Base-by-base conservation (phyloP, 225 moss, liverwort and hornwort genomes). In the Climacium dendroides region DNA sequence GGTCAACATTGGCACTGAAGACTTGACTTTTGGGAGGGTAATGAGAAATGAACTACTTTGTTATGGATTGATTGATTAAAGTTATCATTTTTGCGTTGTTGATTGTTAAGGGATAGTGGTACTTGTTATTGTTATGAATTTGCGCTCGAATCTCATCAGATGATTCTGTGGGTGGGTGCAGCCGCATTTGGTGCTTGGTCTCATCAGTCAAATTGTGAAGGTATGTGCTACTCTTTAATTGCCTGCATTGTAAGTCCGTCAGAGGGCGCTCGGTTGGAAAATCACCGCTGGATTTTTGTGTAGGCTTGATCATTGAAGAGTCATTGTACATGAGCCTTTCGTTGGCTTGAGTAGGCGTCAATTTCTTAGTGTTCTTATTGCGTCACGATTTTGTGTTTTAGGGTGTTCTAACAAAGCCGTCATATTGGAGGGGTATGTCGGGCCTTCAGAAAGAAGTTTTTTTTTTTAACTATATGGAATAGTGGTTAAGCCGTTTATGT, bases 171-270 rank as follows among this genome's bases (percentile, higher is more conserved):
- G 87, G 66, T 89, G 89, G 58, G 70, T 95, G 95, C 97, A 99
- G 99, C 96, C 96, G 67, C 99, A 99, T 91, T 94, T 99, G 92
- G 99, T 99, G 62, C 95, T 99, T 87, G 99, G 99, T 78, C 96
- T 99, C 88, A 99, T 99, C 85, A 95, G 95, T 86, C 99, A 99
- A 87, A 96, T 99, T 88, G 99, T 99, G 67, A 99, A 99, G 99
- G 99, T 99, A 96, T 24, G 73, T 70, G 25, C 79, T 85, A 66
- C 45, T 85, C 43, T 73, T 59, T 23, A 70, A 37, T 22, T 48
- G 37, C 45, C 29, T 80, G 29, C 60, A 58, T 79, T 59, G 86
- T 47, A 43, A 24, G 34, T 66, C 19, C 19, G 15, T 85, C 19
- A 37, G 48, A 58, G 6, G 11, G 32, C 4, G 15, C 16, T 43